A percentile compares a stretch with the other conserved stretches of the same genome.
phyloP scores from a whole-genome alignment of 2,329 filamentous ascomycete species.

The Cladosporium oxysporum region DNA sequence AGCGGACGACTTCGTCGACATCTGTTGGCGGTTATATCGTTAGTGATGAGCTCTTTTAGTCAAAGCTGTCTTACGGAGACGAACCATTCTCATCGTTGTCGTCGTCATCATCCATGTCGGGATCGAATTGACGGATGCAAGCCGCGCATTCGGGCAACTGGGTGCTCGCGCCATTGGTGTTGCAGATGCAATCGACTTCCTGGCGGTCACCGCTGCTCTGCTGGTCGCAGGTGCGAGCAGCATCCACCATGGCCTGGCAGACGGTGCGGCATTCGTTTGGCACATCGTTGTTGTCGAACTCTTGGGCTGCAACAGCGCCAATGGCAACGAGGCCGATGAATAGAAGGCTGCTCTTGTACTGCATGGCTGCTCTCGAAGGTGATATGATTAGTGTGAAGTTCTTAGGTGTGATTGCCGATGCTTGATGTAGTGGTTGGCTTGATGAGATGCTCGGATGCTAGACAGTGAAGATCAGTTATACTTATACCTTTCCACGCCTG shows the following conservation, averaged over 20 bases:
- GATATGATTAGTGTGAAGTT: neutral
- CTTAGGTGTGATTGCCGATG: neutral
- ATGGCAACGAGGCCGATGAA: constrained; percentile 19
- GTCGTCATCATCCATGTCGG: constrained; percentile 33
- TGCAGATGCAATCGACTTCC: constrained; percentile 35
- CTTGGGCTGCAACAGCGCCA: constrained; percentile 28
- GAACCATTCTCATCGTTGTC: constrained; percentile 22
- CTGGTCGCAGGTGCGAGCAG: constrained; percentile 25
- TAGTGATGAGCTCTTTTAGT: neutral
- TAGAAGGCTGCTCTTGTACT: constrained; percentile 14
- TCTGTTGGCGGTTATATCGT: neutral
- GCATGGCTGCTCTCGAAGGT: constrained; percentile 4
- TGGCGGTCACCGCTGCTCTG: constrained; percentile 12
- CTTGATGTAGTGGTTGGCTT: neutral
- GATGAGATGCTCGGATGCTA: neutral
- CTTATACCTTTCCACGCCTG: neutral
- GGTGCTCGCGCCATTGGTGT: constrained; percentile 29
- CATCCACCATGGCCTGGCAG: constrained; percentile 28
- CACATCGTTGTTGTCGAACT: constrained; percentile 37
- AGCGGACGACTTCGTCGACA: constrained; percentile 31
- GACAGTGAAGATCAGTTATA: neutral
- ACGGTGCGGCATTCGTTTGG: constrained; percentile 32
- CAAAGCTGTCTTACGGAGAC: neutral
- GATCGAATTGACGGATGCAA: constrained; percentile 34
- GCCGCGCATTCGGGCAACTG: constrained; percentile 36